Base-by-base conservation (phyloP, 2,329 filamentous ascomycete species). In the Annulohypoxylon truncatum region DNA sequence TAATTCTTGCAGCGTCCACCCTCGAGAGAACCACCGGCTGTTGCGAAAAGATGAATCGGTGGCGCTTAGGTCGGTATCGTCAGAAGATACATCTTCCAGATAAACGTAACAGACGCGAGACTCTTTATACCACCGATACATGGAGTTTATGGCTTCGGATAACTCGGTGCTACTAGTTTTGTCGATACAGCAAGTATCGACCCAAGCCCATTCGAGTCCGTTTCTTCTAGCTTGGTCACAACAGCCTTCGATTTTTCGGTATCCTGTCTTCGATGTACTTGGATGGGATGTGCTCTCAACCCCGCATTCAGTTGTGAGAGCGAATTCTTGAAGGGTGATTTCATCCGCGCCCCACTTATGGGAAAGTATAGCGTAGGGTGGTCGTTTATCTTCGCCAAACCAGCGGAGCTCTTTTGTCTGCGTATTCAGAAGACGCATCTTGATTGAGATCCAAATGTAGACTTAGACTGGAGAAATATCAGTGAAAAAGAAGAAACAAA, bases 141-240 rank as follows among this genome's bases (percentile, higher is more conserved):
- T 71, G 9, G 69, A 71, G 31, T 72, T 69, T 44, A 71, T 72
- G 18, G 72, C 65, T 48, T 75, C 73, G 4, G 69, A 71, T 1
- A 76, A 67, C 48, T 76, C 72, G 8, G 73, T 71, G 42, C 72
- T 75, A 40, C 71, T 72, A 4, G 50, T 52, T 47, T 76, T 74
- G 40, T 76, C 71, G 22, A 76, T 74, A 35, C 73, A 74, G 44
- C 64, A 72, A 46, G 72, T 74, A 44, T 73, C 72, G 9, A 73
- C 57, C 71, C 72, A 73, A 15, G 68, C 68, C 71, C 71, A 74
- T n/a, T 44, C 40, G 10, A 74, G 26, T 12, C 71, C 70, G 24
- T 73, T 67, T 28, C 35, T 40, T 3, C 50, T 24, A 1, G 72
- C 69, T 42, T 60, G 64, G 13, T 67, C 35, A 38, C 71, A 72